Conservation (phyloP, 1,139 yeast genomes). For the Debaryomyces psychrophilus region DNA sequence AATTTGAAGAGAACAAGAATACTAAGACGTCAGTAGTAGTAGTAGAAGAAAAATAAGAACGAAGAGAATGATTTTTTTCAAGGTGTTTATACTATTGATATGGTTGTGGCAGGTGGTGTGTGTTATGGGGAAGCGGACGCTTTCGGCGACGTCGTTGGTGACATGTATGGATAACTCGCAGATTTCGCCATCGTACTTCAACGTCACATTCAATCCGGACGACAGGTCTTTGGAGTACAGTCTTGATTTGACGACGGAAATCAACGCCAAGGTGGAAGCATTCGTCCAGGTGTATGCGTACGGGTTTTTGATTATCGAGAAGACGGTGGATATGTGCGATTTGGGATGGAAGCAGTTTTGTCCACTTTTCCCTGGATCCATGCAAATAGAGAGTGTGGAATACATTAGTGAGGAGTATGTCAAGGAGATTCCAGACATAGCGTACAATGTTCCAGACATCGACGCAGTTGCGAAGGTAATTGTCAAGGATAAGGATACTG, state of each 20-base stretch:
- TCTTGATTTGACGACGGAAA: constrained; percentile 62
- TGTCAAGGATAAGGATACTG: constrained; percentile 40
- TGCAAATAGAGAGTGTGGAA: constrained; percentile 68
- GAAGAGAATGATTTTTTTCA: not conserved
- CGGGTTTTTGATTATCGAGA: constrained; percentile 65
- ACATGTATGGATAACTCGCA: constrained; percentile 73
- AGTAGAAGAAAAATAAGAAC: not conserved
- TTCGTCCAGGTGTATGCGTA: constrained; percentile 71
- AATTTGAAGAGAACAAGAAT: not conserved
- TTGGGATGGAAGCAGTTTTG: constrained; percentile 80
- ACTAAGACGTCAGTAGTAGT: not conserved
- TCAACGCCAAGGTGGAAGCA: constrained; percentile 60
- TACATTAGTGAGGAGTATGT: constrained; percentile 52
- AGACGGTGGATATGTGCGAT: constrained; percentile 56
- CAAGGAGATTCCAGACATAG: constrained; percentile 65
- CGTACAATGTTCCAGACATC: constrained; percentile 75
- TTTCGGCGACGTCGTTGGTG: constrained; percentile 68
- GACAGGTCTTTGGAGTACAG: constrained; percentile 61
- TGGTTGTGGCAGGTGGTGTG: constrained; percentile 6
- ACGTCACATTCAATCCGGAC: constrained; percentile 70
- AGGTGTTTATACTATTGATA: not conserved
- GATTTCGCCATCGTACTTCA: constrained; percentile 64
- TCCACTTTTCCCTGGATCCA: constrained; percentile 71
- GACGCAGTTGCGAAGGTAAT: constrained; percentile 69
- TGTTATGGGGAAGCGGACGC: constrained; percentile 32